Evolutionary conservation across 441 rosid genomes (phyloP).

Genomic region (Populus tomentosa): DNA sequence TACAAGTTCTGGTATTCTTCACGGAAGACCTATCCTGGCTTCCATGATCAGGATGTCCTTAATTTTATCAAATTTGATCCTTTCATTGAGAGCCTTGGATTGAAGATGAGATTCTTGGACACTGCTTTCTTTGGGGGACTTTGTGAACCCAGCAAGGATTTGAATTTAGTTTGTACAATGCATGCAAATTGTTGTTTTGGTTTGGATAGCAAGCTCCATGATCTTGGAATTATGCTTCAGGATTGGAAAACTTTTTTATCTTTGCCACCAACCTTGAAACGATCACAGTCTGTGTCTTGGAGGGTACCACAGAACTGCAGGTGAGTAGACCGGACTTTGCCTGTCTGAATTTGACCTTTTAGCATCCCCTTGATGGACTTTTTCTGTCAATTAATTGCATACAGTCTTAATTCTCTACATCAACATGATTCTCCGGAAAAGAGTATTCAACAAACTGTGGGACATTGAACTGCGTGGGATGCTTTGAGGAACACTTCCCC

Average conservation of each 20-base stretch:
- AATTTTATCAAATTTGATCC: conserved; percentile 57
- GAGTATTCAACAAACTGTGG: conserved; percentile 9
- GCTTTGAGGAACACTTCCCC: not conserved
- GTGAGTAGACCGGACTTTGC: conserved; percentile 25
- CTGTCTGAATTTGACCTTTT: not conserved
- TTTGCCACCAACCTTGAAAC: conserved; percentile 47
- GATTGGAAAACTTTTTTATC: conserved; percentile 69
- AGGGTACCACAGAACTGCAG: conserved; percentile 82
- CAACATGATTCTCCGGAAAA: conserved; percentile 18
- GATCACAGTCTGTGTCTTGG: conserved; percentile 46
- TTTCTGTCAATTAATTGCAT: not conserved
- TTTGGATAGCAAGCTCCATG: conserved; percentile 60
- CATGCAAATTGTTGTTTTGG: conserved; percentile 86
- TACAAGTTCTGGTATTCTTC: conserved; percentile 89
- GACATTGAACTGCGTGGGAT: conserved; percentile 14
- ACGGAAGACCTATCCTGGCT: conserved; percentile 47
- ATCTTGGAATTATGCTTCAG: conserved; percentile 70
- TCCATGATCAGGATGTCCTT: conserved; percentile 78
- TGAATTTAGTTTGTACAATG: conserved; percentile 76
- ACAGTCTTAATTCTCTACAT: conserved; percentile 47
- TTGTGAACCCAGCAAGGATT: conserved; percentile 79
- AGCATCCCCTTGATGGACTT: conserved; percentile 7
- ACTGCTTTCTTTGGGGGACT: conserved; percentile 85
- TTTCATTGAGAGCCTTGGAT: conserved; percentile 45
- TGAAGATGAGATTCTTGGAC: conserved; percentile 72